A percentile compares a stretch with the other conserved stretches of the same genome.
These are phyloP conservation scores for Hypholoma fasciculare DNA, from an alignment of 768 basidiomycete genomes.

Conservation along the genomic window DNA sequence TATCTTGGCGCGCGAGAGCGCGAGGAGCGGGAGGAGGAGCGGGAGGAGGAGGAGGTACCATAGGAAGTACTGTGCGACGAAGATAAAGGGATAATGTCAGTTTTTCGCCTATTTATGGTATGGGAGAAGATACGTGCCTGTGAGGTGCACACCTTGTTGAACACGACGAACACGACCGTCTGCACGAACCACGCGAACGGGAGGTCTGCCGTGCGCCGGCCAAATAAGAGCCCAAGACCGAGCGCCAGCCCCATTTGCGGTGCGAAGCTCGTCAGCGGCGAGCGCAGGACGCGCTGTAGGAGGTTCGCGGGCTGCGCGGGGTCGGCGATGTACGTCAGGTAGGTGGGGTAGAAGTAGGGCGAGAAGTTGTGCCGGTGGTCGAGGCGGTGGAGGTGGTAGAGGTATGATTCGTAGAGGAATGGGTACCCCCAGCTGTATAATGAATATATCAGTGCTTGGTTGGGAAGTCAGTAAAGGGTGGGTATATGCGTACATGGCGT, in stretches of 20 bases:
- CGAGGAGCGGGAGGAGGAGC: conserved; percentile 69
- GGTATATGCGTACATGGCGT: conserved; percentile 43
- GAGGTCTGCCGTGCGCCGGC: conserved; percentile 55
- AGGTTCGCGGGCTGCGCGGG: conserved; percentile 21
- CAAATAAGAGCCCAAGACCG: conserved; percentile 74
- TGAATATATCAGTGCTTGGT: not conserved
- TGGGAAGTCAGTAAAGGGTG: not conserved
- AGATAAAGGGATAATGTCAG: not conserved
- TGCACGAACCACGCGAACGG: conserved; percentile 90
- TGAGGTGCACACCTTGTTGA: conserved; percentile 99
- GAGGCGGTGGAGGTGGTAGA: conserved; percentile 88
- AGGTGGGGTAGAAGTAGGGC: conserved; percentile 94
- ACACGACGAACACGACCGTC: conserved; percentile 87
- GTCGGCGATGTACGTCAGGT: conserved; percentile 64
- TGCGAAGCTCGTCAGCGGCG: conserved; percentile 78
- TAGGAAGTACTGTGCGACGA: conserved; percentile 76
- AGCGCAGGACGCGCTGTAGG: conserved; percentile 52
- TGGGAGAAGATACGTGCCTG: conserved; percentile 75
- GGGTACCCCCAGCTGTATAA: conserved; percentile 85
- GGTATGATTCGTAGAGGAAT: conserved; percentile 88
- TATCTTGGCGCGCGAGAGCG: conserved; percentile 45
- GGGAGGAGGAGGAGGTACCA: conserved; percentile 95
- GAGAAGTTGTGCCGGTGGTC: conserved; percentile 99
- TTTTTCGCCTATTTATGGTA: too few species aligned
- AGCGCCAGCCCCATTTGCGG: conserved; percentile 80